A percentile compares a stretch with the other conserved stretches of the same genome.
Conservation (phyloP, 2,329 filamentous ascomycete genomes). For the Hypocreales sp. region DNA sequence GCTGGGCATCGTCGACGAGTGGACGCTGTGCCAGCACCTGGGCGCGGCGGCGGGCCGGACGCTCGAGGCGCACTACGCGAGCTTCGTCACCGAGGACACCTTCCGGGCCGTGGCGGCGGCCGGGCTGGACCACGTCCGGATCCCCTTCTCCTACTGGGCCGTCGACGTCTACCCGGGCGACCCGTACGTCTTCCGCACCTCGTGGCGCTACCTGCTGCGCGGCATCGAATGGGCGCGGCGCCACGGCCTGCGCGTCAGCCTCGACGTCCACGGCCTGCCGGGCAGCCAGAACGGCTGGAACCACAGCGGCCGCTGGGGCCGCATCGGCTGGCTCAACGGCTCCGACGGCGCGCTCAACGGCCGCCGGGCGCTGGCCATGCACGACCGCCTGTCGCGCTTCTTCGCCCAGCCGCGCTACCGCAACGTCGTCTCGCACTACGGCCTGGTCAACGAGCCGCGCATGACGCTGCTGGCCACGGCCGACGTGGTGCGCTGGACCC, state of each 20-base stretch:
- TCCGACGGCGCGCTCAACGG: constrained; percentile 65
- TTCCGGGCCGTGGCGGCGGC: constrained; percentile 75
- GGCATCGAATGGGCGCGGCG: constrained; percentile 89
- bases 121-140: constrained; percentile 91
- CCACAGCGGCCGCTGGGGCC: constrained; percentile 72
- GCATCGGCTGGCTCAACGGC: constrained; percentile 83
- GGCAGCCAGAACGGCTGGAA: constrained; percentile 98
- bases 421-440: constrained; percentile 85
- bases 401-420: constrained; percentile 88
- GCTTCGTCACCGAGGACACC: constrained; percentile 71
- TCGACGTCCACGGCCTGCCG: constrained; percentile 83
- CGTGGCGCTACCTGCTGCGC: constrained; percentile 86
- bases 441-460: constrained; percentile 83
- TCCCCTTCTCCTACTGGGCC: constrained; percentile 92
- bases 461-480: constrained; percentile 58
- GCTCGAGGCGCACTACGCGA: constrained; percentile 83
- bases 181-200: constrained; percentile 72
- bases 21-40: constrained; percentile 57
- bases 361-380: constrained; percentile 71
- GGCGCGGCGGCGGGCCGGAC: constrained; percentile 49
- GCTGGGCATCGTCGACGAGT: constrained; percentile 72
- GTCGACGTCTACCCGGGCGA: constrained; percentile 73
- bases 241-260: constrained; percentile 79
- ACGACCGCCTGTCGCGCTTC: constrained; percentile 76
- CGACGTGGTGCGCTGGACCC: constrained; percentile 67